Evolutionary conservation across 345 rosid species (phyloP), one percentile per base, ranked within the genome.

Genomic region (Eucalyptus rudis): DNA sequence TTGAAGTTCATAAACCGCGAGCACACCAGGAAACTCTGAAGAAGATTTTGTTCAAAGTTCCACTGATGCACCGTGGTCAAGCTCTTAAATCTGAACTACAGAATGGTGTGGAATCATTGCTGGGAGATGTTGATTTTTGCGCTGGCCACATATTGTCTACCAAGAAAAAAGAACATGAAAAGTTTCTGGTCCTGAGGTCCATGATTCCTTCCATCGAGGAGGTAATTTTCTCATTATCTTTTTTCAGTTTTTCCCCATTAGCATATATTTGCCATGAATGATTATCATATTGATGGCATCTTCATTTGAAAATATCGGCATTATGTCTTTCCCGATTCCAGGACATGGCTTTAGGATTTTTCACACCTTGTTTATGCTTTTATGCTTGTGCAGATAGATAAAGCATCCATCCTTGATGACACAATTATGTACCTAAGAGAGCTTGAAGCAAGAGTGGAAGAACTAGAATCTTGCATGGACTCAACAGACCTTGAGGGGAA

Each of bases 361-460:
- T 86, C 87, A 52, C 51, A 11, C 11, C 64, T 15, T 49, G 45
- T 85, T 86, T 45, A 20, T 87, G 81, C 76, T 87, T 88, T 88
- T 45, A 20, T 87, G 81, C 76, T 87, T 88, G 31, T 90, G 91
- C 94, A 96, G 97, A 90, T 93, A 86, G 97, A 94, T 88, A 95
- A 95, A 92, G 94, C 93, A 87, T 92, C 95, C 33, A 91, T 96
- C 91, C 92, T 96, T 62, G 92, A 91, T 83, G 94, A 94, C 90
- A 95, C 96, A 76, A 96, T 95, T 64, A 92, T 91, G 87, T 94
- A 96, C 94, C 89, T 95, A 88, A 92, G 93, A 91, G 94, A 92
- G 89, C 96, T 96, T 24, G 95, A 95, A 89, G 95, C 95, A 85
- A 94, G 96, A 90, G 96, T 97, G 15, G 98, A 95, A 90, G 97